Conservation (phyloP, 371 early-diverging fungal species). For the Blakeslea trispora region DNA sequence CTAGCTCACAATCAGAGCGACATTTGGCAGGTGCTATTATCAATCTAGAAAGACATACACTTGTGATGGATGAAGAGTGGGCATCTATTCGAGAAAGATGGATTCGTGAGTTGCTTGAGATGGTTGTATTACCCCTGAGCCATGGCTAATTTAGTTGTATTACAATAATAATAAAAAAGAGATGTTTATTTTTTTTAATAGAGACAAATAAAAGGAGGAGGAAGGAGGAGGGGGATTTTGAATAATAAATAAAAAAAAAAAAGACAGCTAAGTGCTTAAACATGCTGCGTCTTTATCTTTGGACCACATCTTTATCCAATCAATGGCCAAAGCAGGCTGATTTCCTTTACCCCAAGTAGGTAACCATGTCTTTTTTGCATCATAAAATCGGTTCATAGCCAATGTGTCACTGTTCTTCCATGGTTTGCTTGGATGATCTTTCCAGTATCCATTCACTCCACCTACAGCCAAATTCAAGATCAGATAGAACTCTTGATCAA, state of each 20-base stretch:
- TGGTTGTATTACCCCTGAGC: slow-evolving; percentile 46
- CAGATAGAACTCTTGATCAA: slow-evolving; percentile 67
- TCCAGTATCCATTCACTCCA: slow-evolving; percentile 66
- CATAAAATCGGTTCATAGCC: slow-evolving; percentile 56
- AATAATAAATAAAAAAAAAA: too few species aligned
- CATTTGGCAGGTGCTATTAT: slow-evolving; percentile 51
- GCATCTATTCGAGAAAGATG: slow-evolving; percentile 34
- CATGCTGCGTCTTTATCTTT: slow-evolving; percentile 19
- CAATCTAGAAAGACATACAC: slow-evolving; percentile 48
- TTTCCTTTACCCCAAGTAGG: slow-evolving; percentile 57
- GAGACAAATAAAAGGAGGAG: background rate
- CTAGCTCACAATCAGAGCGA: slow-evolving; percentile 43
- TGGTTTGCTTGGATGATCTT: slow-evolving; percentile 57
- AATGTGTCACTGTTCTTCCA: slow-evolving; percentile 53
- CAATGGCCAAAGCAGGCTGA: slow-evolving; percentile 57
- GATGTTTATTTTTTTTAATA: background rate
- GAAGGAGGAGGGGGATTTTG: background rate
- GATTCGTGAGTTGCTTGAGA: slow-evolving; percentile 47
- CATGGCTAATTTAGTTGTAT: slow-evolving; percentile 25
- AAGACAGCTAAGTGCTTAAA: background rate
- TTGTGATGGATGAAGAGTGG: slow-evolving; percentile 50
- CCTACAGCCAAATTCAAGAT: slow-evolving; percentile 74
- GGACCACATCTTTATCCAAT: slow-evolving; percentile 59
- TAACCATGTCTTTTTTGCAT: slow-evolving; percentile 51
- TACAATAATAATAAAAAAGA: background rate